phyloP scores from a whole-genome alignment of 139 green algal species.

The Volvox reticuliferus region DNA sequence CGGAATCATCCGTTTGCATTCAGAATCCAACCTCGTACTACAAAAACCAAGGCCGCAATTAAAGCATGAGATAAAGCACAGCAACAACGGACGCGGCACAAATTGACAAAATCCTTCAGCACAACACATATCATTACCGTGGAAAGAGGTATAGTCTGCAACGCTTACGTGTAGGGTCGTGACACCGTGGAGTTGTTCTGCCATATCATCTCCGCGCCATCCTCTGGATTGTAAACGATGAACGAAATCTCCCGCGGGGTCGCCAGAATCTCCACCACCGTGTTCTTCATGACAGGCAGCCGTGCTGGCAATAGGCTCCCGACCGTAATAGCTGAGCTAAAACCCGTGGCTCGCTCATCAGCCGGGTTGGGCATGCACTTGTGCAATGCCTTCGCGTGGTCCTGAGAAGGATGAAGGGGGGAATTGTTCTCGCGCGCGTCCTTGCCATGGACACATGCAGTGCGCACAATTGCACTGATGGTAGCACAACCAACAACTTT shows the following conservation, averaged over 20 bases:
- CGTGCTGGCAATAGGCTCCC: conserved; percentile 52
- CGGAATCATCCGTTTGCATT: neutral
- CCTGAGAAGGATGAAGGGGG: conserved; percentile 16
- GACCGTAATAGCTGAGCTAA: conserved; percentile 58
- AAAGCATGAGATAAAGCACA: too few relatives aligned
- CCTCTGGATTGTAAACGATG: conserved; percentile 50
- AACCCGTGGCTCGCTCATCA: conserved; percentile 46
- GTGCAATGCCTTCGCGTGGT: conserved; percentile 55
- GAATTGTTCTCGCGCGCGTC: neutral
- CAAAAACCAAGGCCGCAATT: too few relatives aligned
- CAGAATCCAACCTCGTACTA: neutral
- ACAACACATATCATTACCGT: too few relatives aligned
- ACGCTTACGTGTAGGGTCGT: conserved; percentile 55
- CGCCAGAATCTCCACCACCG: conserved; percentile 51
- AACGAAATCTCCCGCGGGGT: conserved; percentile 23
- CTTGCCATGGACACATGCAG: neutral
- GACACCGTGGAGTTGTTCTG: conserved; percentile 52
- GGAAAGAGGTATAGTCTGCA: too few relatives aligned
- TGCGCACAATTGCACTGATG: neutral
- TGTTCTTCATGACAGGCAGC: conserved; percentile 55
- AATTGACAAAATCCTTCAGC: too few relatives aligned
- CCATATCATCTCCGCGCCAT: conserved; percentile 56
- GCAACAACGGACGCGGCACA: too few relatives aligned
- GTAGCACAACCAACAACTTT: neutral
- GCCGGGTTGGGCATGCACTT: conserved; percentile 37